Conservation (phyloP, 2,329 filamentous ascomycete species). For the Canariomyces notabilis region DNA sequence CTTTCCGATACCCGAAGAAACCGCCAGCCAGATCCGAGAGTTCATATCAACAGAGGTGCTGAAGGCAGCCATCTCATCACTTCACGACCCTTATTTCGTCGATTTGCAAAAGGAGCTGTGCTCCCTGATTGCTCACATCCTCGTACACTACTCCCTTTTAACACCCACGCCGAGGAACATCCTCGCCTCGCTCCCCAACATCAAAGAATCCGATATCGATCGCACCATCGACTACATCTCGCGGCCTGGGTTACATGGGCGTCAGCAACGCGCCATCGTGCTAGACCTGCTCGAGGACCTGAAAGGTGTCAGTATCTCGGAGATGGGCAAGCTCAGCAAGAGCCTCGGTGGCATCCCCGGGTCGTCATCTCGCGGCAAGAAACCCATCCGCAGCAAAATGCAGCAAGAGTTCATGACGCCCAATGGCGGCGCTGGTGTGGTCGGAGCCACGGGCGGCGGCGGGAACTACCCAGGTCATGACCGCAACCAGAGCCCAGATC, state of each 20-base stretch:
- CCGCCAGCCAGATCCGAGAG: slow-evolving; percentile 68
- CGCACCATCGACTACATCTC: slow-evolving; percentile 57
- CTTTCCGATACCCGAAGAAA: slow-evolving; percentile 46
- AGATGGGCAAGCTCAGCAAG: slow-evolving; percentile 78
- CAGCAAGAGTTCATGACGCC: slow-evolving; percentile 61
- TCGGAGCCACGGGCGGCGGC: slow-evolving; percentile 19
- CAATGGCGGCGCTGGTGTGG: slow-evolving; percentile 30
- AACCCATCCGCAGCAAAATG: slow-evolving; percentile 51
- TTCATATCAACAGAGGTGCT: slow-evolving; percentile 87
- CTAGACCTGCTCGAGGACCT: slow-evolving; percentile 81
- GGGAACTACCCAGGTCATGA: slow-evolving; percentile 9
- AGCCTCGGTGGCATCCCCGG: slow-evolving; percentile 31
- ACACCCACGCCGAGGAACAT: slow-evolving; percentile 69
- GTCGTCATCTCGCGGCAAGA: slow-evolving; percentile 32
- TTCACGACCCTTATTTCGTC: slow-evolving; percentile 95
- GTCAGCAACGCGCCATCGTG: slow-evolving; percentile 75
- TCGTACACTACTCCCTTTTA: slow-evolving; percentile 66
- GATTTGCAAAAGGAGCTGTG: slow-evolving; percentile 92
- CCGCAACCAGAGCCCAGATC: slow-evolving; percentile 41
- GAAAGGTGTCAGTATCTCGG: slow-evolving; percentile 85
- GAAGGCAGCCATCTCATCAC: slow-evolving; percentile 80
- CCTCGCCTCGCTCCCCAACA: slow-evolving; percentile 73
- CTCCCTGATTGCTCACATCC: slow-evolving; percentile 77
- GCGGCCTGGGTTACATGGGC: slow-evolving; percentile 54
- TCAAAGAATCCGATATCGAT: slow-evolving; percentile 64